Evolutionary conservation across 2,329 filamentous ascomycete species (phyloP).

Genomic region (Gyromitra esculenta): DNA sequence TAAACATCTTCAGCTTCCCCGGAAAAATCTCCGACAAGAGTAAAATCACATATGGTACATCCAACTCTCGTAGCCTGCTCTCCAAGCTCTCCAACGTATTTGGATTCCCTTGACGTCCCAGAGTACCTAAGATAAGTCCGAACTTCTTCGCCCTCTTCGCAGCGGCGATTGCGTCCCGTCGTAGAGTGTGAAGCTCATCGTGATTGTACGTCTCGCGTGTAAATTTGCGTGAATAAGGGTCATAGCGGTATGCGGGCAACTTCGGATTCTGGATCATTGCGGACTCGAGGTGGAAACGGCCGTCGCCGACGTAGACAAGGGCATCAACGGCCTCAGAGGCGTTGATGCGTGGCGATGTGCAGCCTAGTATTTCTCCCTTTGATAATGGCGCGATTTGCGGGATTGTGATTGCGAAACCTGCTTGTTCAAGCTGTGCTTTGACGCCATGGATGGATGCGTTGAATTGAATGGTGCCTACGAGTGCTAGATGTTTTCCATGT

Average conservation of each 20-base stretch:
- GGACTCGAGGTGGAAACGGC: constrained; percentile 93
- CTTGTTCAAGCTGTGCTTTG: constrained; percentile 77
- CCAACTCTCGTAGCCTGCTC: constrained; percentile 73
- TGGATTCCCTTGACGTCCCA: constrained; percentile 94
- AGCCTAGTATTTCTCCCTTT: constrained; percentile 96
- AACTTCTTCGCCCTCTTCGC: constrained; percentile 85
- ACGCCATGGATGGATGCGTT: constrained; percentile 95
- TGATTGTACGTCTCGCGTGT: constrained; percentile 93
- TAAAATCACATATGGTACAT: constrained; percentile 84
- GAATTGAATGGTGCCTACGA: constrained; percentile 98
- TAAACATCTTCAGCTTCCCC: constrained; percentile 91
- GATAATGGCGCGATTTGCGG: constrained; percentile 93
- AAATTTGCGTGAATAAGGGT: constrained; percentile 91
- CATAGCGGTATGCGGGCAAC: constrained; percentile 92
- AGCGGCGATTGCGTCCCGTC: constrained; percentile 77
- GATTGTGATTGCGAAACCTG: constrained; percentile 82
- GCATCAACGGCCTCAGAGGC: constrained; percentile 70
- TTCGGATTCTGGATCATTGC: constrained; percentile 98
- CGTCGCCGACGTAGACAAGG: constrained; percentile 89
- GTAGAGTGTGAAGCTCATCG: constrained; percentile 84
- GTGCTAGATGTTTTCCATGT: constrained; percentile 83
- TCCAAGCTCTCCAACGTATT: constrained; percentile 91
- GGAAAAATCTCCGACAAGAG: constrained; percentile 96
- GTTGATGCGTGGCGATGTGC: constrained; percentile 76
- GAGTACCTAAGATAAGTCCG: constrained; percentile 91